A percentile compares a stretch with the other conserved stretches of the same genome.
phyloP scores from a whole-genome alignment of 2,329 filamentous ascomycete genomes.

The Calonectria naviculata region DNA sequence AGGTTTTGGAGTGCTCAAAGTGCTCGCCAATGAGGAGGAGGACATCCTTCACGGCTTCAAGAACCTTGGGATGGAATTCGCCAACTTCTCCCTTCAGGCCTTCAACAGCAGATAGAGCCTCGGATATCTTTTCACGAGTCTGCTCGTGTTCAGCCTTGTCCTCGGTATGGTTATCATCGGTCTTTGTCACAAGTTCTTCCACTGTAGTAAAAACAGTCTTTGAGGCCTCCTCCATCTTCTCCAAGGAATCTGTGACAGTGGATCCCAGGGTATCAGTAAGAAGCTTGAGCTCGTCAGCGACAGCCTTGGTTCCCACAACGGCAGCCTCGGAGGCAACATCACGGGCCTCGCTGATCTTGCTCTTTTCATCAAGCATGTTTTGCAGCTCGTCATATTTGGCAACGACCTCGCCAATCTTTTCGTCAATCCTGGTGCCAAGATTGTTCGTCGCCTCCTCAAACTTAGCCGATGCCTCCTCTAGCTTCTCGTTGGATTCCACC shows the following conservation, averaged over 20 bases:
- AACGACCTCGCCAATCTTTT: constrained; percentile 80
- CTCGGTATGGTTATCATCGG: constrained; percentile 80
- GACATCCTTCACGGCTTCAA: constrained; percentile 89
- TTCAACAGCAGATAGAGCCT: constrained; percentile 78
- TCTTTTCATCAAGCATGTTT: constrained; percentile 76
- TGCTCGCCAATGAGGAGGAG: constrained; percentile 85
- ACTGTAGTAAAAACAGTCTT: constrained; percentile 87
- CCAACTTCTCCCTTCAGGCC: constrained; percentile 81
- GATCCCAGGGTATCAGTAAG: constrained; percentile 87
- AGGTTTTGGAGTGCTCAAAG: constrained; percentile 85
- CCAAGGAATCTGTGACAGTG: constrained; percentile 82
- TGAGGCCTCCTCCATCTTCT: constrained; percentile 89
- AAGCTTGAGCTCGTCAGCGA: constrained; percentile 88
- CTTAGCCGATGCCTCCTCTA: constrained; percentile 68
- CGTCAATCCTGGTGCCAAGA: constrained; percentile 68
- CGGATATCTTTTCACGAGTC: constrained; percentile 83
- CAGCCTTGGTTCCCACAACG: constrained; percentile 78
- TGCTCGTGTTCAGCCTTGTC: constrained; percentile 83
- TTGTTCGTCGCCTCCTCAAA: constrained; percentile 68
- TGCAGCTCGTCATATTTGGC: constrained; percentile 91
- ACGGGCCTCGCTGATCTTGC: constrained; percentile 78
- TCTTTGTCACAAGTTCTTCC: constrained; percentile 79
- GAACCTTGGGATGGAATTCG: constrained; percentile 89
- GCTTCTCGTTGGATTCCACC: constrained; percentile 85
- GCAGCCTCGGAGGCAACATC: constrained; percentile 79